Conservation (phyloP, 2,329 filamentous ascomycete genomes). For the Hansfordia pulvinata region DNA sequence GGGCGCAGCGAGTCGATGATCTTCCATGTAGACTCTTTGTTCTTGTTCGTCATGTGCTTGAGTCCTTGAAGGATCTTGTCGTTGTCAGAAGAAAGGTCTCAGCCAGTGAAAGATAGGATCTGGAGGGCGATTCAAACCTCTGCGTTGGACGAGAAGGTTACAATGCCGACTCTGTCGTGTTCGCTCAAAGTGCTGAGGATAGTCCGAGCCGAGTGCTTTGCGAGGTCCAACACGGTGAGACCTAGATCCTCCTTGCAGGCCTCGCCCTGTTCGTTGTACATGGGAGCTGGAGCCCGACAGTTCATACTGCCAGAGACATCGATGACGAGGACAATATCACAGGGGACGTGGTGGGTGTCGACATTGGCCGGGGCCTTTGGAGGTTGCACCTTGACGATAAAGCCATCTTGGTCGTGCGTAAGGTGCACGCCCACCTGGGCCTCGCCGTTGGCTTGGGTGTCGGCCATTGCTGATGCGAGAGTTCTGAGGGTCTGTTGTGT, state of each 20-base stretch:
- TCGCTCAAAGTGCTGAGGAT: constrained; percentile 41
- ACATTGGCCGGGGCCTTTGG: no score
- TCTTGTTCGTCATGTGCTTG: constrained; percentile 27
- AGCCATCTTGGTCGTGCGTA: no score
- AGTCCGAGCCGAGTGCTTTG: constrained; percentile 44
- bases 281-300: constrained; percentile 28
- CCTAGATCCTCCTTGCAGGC: constrained; percentile 27
- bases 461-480: no score
- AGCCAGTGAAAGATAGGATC: no score
- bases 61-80: constrained; percentile 28
- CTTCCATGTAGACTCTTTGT: constrained; percentile 26
- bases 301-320: constrained; percentile 47
- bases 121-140: no score
- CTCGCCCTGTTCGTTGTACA: constrained; percentile 18
- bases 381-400: no score
- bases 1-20: constrained; percentile 28
- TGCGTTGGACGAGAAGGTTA: constrained; percentile 36
- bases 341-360: constrained; percentile 40
- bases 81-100: no score
- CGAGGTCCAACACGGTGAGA: constrained; percentile 41
- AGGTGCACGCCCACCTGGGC: no score
- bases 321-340: constrained; percentile 48
- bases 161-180: constrained; percentile 41
- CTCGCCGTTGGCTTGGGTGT: no score
- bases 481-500: no score